Percentiles rank a stretch among this genome's conserved stretches.
Evolutionary conservation across 305 asterid species (phyloP).

Genomic region (Fraxinus nigra): DNA sequence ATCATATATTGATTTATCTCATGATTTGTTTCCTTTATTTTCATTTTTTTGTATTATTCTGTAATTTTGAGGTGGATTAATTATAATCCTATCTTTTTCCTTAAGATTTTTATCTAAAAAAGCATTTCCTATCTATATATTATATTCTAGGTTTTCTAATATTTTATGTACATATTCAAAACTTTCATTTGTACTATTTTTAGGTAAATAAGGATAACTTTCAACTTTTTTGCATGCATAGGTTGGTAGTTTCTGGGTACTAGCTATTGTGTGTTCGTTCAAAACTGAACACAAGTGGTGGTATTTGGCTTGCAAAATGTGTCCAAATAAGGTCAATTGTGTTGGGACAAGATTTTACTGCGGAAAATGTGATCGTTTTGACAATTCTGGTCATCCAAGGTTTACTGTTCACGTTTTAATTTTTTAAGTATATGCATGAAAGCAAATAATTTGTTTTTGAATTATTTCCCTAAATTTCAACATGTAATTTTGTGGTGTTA

Average conservation of each 20-base stretch:
- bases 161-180: no score
- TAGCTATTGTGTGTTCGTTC: neutral
- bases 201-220: no score
- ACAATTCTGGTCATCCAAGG: neutral
- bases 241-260: neutral
- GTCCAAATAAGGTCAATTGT: neutral
- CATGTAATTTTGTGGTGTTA: neutral
- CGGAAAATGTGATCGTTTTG: neutral
- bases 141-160: no score
- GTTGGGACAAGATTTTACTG: neutral
- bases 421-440: neutral
- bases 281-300: neutral
- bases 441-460: neutral
- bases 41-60: no score
- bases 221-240: neutral
- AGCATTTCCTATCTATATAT: no score
- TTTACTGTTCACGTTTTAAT: neutral
- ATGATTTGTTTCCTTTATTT: no score
- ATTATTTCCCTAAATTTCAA: no score
- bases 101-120: no score
- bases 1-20: no score
- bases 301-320: neutral
- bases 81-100: no score
- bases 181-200: no score
- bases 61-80: no score